These are phyloP conservation scores for Cladosporium sp. DNA, from an alignment of 2,329 filamentous ascomycete species.

Conservation along the genomic window DNA sequence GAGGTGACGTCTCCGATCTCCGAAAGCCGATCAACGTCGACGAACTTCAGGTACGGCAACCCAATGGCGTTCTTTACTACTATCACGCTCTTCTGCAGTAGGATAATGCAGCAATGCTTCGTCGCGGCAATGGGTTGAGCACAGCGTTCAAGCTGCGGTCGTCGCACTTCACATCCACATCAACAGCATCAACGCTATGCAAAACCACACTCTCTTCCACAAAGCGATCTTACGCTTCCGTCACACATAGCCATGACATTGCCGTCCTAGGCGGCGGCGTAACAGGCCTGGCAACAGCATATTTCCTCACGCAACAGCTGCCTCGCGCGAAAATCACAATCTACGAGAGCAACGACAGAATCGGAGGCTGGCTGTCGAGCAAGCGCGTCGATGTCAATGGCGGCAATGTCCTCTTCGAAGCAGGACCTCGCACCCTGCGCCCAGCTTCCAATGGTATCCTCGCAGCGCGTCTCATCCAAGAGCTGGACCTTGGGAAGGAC, in stretches of 20 bases:
- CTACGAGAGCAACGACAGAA: conserved; percentile 65
- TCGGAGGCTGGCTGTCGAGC: conserved; percentile 83
- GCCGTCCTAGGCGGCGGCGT: conserved; percentile 78
- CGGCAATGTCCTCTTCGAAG: conserved; percentile 69
- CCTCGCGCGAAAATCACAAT: conserved; percentile 69
- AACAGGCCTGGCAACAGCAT: conserved; percentile 74
- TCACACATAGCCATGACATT: conserved; percentile 37
- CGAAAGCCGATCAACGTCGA: conserved; percentile 1
- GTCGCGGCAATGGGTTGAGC: conserved; percentile 19
- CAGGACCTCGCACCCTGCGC: conserved; percentile 74
- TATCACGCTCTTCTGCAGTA: not conserved
- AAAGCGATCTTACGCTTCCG: conserved; percentile 14
- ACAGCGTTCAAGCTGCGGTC: conserved; percentile 11
- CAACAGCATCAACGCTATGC: conserved; percentile 4
- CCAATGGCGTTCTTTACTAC: not conserved
- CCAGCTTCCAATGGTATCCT: conserved; percentile 57
- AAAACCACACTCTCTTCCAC: not conserved
- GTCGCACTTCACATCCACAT: not conserved
- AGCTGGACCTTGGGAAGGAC: conserved; percentile 54
- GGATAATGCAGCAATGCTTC: conserved; percentile 35
- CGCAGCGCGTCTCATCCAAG: conserved; percentile 62
- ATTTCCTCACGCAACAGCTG: conserved; percentile 68
- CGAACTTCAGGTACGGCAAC: not conserved
- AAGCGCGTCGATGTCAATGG: conserved; percentile 59
- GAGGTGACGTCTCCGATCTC: conserved; percentile 2